Conservation (phyloP, 306 rosid species). For the peach (Prunus persica) region DNA sequence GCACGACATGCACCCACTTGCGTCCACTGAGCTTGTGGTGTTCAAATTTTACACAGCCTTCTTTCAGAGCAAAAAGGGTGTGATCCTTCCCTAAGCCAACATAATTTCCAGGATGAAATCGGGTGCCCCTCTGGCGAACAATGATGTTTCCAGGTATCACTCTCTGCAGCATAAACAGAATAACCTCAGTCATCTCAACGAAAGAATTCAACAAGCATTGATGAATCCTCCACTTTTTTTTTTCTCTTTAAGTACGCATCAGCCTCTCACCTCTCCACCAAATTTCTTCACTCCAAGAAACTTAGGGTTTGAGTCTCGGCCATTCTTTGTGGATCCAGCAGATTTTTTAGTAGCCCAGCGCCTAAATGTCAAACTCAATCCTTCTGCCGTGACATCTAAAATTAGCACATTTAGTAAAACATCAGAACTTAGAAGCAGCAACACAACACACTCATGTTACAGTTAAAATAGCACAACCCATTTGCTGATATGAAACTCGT, state of each 20-base stretch:
- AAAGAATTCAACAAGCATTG: background rate
- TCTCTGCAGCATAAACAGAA: slow-evolving; percentile 42
- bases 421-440: slow-evolving; percentile 17
- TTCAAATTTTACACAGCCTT: slow-evolving; percentile 81
- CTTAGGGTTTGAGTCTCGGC: slow-evolving; percentile 89
- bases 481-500: slow-evolving; percentile 21
- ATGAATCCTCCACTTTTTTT: background rate
- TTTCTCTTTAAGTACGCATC: background rate
- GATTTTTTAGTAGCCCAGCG: slow-evolving; percentile 92
- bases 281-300: slow-evolving; percentile 90
- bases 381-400: slow-evolving; percentile 67
- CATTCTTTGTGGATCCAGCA: slow-evolving; percentile 90
- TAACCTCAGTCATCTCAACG: background rate
- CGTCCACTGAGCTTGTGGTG: slow-evolving; percentile 71
- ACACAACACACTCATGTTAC: slow-evolving; percentile 3
- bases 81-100: slow-evolving; percentile 87
- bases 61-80: slow-evolving; percentile 77
- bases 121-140: slow-evolving; percentile 85
- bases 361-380: slow-evolving; percentile 64
- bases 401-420: slow-evolving; percentile 2
- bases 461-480: slow-evolving; percentile 4
- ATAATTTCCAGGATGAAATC: slow-evolving; percentile 91
- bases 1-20: slow-evolving; percentile 81
- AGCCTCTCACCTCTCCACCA: slow-evolving; percentile 82
- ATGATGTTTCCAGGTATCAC: slow-evolving; percentile 91